Evolutionary conservation across 2,329 filamentous ascomycete genomes (phyloP).

Genomic region (Xylariaceae sp.): DNA sequence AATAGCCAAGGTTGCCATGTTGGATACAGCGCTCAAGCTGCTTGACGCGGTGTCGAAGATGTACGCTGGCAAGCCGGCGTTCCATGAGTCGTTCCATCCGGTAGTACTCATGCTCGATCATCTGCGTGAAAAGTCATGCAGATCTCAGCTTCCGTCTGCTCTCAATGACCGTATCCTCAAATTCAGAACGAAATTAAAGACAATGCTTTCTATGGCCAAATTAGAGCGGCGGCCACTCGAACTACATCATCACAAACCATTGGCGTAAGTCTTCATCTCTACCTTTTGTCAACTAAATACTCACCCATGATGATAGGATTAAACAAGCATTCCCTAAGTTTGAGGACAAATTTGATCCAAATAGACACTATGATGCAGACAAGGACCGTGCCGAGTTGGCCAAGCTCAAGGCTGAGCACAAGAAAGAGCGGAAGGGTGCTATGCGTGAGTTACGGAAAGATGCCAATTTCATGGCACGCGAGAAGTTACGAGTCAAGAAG

Average conservation of each 20-base stretch:
- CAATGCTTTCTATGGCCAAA: slow-evolving; percentile 57
- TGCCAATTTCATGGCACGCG: slow-evolving; percentile 85
- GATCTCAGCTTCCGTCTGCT: slow-evolving; percentile 44
- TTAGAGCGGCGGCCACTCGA: slow-evolving; percentile 72
- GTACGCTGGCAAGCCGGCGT: slow-evolving; percentile 71
- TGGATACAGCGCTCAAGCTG: slow-evolving; percentile 61
- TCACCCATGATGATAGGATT: slow-evolving; percentile 8
- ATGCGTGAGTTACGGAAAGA: slow-evolving; percentile 94
- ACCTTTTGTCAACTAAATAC: slow-evolving; percentile 38
- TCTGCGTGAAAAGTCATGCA: slow-evolving; percentile 52
- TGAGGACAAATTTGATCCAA: slow-evolving; percentile 89
- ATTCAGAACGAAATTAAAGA: slow-evolving; percentile 43
- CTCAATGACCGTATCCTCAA: slow-evolving; percentile 41
- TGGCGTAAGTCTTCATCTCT: slow-evolving; percentile 58
- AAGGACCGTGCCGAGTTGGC: slow-evolving; percentile 79
- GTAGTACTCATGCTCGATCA: slow-evolving; percentile 55
- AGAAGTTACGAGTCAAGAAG: slow-evolving; percentile 89
- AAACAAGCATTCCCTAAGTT: slow-evolving; percentile 76
- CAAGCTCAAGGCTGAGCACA: slow-evolving; percentile 86
- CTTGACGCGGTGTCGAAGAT: slow-evolving; percentile 65
- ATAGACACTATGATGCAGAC: slow-evolving; percentile 96
- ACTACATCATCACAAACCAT: slow-evolving; percentile 82
- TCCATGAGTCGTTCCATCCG: slow-evolving; percentile 74
- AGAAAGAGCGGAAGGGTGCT: slow-evolving; percentile 91
- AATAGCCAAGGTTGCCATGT: slow-evolving; percentile 48